These are phyloP conservation scores for Colletotrichum neosansevieriae DNA, from an alignment of 2,329 filamentous ascomycete genomes.

Conservation along the genomic window DNA sequence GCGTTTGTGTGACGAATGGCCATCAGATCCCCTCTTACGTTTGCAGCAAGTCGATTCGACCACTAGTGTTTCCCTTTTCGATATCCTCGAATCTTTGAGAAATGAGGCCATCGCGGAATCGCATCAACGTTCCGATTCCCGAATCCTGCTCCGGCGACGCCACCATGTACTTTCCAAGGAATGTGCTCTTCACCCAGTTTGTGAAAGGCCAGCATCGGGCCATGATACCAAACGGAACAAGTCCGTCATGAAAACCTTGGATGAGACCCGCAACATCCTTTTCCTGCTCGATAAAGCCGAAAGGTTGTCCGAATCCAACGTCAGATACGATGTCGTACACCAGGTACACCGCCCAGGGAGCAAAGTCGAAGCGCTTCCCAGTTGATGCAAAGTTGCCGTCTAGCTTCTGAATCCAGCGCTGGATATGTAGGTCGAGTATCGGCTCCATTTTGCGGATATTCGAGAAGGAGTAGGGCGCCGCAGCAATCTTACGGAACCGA, in stretches of 20 bases:
- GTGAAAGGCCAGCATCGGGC: constrained; percentile 65
- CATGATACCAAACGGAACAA: constrained; percentile 64
- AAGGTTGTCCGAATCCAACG: constrained; percentile 66
- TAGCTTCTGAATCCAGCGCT: constrained; percentile 63
- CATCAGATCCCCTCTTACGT: constrained; percentile 47
- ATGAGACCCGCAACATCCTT: constrained; percentile 66
- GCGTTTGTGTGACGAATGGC: not conserved
- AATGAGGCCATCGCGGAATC: constrained; percentile 67
- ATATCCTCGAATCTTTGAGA: constrained; percentile 60
- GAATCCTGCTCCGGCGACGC: constrained; percentile 64
- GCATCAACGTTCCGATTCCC: constrained; percentile 68
- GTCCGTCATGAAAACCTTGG: constrained; percentile 65
- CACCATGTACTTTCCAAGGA: constrained; percentile 63
- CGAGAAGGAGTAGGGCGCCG: constrained; percentile 65
- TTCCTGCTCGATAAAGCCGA: constrained; percentile 66
- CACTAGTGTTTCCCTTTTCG: constrained; percentile 55
- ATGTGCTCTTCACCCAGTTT: constrained; percentile 66
- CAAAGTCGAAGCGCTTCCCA: constrained; percentile 63
- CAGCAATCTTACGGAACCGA: constrained; percentile 65
- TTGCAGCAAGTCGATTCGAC: constrained; percentile 65
- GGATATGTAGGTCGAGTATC: constrained; percentile 63
- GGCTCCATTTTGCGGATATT: constrained; percentile 71
- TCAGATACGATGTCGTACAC: constrained; percentile 70
- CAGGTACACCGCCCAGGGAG: constrained; percentile 67
- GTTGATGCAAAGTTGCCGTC: constrained; percentile 58